These are phyloP conservation scores for Irpex rosettiformis DNA, from an alignment of 1,284 basidiomycete genomes.

Conservation along the genomic window DNA sequence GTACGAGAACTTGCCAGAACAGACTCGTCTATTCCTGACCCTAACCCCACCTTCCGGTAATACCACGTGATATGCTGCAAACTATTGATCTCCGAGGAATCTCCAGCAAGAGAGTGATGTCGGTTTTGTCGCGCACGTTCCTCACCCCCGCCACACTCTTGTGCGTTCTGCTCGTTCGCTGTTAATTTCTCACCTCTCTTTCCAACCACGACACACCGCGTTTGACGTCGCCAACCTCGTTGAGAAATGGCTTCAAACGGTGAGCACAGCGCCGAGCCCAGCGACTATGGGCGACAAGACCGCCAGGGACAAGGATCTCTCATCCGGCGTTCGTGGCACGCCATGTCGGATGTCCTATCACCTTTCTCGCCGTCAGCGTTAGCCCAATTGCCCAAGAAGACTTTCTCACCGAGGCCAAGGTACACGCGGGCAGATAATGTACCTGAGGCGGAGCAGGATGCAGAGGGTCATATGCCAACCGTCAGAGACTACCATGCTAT, in stretches of 20 bases:
- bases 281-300: constrained; percentile 16
- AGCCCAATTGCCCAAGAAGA: constrained; percentile 56
- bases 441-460: constrained; percentile 52
- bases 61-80: no score
- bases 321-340: constrained; percentile 50
- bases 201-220: constrained; percentile 8
- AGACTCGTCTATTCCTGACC: background rate
- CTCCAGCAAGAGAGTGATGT: background rate
- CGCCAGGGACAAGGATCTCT: constrained; percentile 21
- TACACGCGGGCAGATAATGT: constrained; percentile 70
- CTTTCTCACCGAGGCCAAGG: constrained; percentile 44
- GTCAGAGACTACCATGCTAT: constrained; percentile 72
- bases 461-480: constrained; percentile 51
- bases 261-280: constrained; percentile 8
- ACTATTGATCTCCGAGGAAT: background rate
- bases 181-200: constrained; percentile 12
- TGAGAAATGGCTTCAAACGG: constrained; percentile 19
- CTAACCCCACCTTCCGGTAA: background rate
- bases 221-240: constrained; percentile 1
- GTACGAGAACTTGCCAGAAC: constrained; percentile 19
- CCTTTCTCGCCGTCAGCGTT: constrained; percentile 73
- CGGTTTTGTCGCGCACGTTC: constrained; percentile 3
- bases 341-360: constrained; percentile 53
- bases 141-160: background rate
- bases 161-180: constrained; percentile 4